Evolutionary conservation across 2,329 filamentous ascomycete genomes (phyloP).

Genomic region (Coniochaeta hoffmannii): DNA sequence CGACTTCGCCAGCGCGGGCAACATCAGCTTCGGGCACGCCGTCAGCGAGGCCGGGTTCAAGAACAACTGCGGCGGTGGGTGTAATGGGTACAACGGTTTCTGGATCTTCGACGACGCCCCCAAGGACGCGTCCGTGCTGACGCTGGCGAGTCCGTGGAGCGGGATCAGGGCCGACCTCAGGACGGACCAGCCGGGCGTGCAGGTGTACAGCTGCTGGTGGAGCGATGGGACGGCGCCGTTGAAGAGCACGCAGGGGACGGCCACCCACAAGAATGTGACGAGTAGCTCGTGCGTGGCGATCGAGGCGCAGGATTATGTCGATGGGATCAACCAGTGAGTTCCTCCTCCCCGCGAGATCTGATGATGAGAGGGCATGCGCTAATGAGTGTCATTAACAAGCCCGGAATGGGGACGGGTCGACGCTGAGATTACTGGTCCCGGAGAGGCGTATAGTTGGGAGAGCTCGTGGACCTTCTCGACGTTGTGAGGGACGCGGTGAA

Average conservation of each 20-base stretch:
- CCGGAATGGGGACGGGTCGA: slow-evolving; percentile 35
- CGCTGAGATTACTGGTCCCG: slow-evolving; percentile 32
- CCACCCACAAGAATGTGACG: slow-evolving; percentile 32
- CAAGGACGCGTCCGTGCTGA: slow-evolving; percentile 35
- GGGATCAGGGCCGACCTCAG: slow-evolving; percentile 64
- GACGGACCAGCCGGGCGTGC: slow-evolving; percentile 63
- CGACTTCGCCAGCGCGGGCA: slow-evolving; percentile 57
- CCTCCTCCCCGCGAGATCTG: background rate
- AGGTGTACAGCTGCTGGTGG: slow-evolving; percentile 63
- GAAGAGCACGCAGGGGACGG: slow-evolving; percentile 53
- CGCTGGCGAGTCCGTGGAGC: slow-evolving; percentile 52
- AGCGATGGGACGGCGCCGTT: slow-evolving; percentile 41
- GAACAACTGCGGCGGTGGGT: slow-evolving; percentile 58
- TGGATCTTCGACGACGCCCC: slow-evolving; percentile 36
- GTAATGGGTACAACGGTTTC: slow-evolving; percentile 66
- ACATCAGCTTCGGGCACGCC: slow-evolving; percentile 54
- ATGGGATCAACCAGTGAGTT: slow-evolving; percentile 63
- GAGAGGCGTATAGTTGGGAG: slow-evolving; percentile 32
- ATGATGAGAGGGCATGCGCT: background rate
- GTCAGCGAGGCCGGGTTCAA: slow-evolving; percentile 44
- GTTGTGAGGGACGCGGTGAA: background rate
- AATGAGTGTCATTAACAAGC: slow-evolving; percentile 19
- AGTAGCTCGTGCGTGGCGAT: slow-evolving; percentile 67
- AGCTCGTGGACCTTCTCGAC: slow-evolving; percentile 36
- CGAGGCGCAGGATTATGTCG: slow-evolving; percentile 71